Evolutionary conservation across 1,284 basidiomycete species (phyloP).

Genomic region (Tremellales sp.): DNA sequence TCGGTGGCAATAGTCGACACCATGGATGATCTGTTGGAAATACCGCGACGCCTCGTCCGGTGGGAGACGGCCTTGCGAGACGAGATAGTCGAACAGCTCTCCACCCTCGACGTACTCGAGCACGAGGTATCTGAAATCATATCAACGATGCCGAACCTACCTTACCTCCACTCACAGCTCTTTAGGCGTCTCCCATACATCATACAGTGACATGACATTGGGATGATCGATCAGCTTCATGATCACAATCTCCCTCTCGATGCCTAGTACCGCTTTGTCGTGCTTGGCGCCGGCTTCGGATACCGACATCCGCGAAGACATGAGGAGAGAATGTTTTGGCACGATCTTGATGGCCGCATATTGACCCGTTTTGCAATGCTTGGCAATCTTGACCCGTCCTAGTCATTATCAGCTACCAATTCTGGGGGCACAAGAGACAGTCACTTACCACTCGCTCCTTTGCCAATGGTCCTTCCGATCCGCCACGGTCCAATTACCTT

Average conservation of each 20-base stretch:
- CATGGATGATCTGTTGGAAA: constrained; percentile 92
- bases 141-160: no score
- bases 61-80: constrained; percentile 70
- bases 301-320: constrained; percentile 63
- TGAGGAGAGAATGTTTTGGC: constrained; percentile 70
- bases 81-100: constrained; percentile 91
- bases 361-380: constrained; percentile 79
- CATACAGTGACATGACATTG: constrained; percentile 87
- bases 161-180: constrained; percentile 60
- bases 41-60: constrained; percentile 75
- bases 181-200: constrained; percentile 91
- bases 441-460: constrained; percentile 77
- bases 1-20: constrained; percentile 90
- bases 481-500: constrained; percentile 82
- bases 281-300: constrained; percentile 56
- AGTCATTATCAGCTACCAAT: neutral
- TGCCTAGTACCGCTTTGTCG: constrained; percentile 79
- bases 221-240: constrained; percentile 98
- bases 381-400: constrained; percentile 87
- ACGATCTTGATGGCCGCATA: constrained; percentile 95
- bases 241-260: constrained; percentile 94
- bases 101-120: constrained; percentile 96
- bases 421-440: neutral
- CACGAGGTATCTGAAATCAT: constrained; percentile 65
- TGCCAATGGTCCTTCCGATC: constrained; percentile 87